A percentile compares a stretch with the other conserved stretches of the same genome.
Conservation (phyloP, 2,329 filamentous ascomycete species). For the Scytalidium sp. region DNA sequence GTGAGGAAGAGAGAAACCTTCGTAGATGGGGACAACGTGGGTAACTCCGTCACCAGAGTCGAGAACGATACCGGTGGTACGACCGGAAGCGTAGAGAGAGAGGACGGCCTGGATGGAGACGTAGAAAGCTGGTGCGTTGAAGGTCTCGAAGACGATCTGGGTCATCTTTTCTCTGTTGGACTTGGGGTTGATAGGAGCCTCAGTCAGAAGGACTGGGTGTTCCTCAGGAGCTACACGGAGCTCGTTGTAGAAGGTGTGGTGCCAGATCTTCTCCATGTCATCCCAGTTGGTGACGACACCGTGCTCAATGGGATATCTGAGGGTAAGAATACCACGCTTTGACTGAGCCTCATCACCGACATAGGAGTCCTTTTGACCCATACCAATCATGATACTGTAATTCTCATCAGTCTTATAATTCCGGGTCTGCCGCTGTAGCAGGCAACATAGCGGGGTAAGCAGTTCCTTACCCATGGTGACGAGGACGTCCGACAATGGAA, state of each 20-base stretch:
- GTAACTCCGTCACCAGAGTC: slow-evolving; percentile 99
- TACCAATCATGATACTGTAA: slow-evolving; percentile 98
- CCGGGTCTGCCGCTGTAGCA: slow-evolving; percentile 9
- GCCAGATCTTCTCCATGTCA: slow-evolving; percentile 99
- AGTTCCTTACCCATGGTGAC: slow-evolving; percentile 93
- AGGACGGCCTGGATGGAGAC: slow-evolving; percentile 99
- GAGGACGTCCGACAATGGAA: slow-evolving; percentile 98
- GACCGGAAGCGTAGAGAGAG: slow-evolving; percentile 98
- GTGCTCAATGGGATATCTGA: slow-evolving; percentile 99
- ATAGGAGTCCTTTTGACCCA: slow-evolving; percentile 99
- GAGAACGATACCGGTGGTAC: slow-evolving; percentile 99
- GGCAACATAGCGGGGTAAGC: slow-evolving; percentile 18
- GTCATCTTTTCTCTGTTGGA: slow-evolving; percentile 99
- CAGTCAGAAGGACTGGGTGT: slow-evolving; percentile 98
- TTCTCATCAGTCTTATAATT: slow-evolving; percentile 25
- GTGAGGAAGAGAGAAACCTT: slow-evolving; percentile 99
- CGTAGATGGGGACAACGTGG: slow-evolving; percentile 99
- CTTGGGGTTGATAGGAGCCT: slow-evolving; percentile 99
- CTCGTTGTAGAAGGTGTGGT: slow-evolving; percentile 99
- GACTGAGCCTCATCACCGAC: slow-evolving; percentile 99
- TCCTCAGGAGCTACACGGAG: slow-evolving; percentile 99
- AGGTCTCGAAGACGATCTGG: slow-evolving; percentile 99
- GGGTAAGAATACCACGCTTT: slow-evolving; percentile 99
- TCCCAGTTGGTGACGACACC: slow-evolving; percentile 99
- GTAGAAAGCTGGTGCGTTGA: slow-evolving; percentile 99